Evolutionary conservation across 768 basidiomycete species (phyloP), one percentile per base, ranked within the genome.

Genomic region (Suillus subaureus): DNA sequence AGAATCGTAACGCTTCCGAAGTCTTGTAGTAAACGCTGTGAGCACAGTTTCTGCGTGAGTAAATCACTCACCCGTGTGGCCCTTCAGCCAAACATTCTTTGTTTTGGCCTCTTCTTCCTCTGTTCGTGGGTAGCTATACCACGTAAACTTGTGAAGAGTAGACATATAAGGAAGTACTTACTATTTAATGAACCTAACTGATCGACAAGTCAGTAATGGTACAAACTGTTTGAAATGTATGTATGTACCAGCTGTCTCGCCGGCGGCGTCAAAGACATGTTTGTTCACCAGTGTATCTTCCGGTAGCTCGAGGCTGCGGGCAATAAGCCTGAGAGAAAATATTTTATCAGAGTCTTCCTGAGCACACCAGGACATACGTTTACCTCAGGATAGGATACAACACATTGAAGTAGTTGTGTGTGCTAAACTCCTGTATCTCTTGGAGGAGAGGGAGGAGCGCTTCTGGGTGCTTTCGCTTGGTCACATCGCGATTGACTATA

Each of bases 111-210:
- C 86, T 15, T 87, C 85, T 31, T 83, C 84, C 43, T 77, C 70
- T 2, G 80, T 76, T 33, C 84, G 80, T 3, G 85, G 85, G 67
- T 84, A 84, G 71, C 86, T 87, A 60, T 3, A 26, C 57, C 6
- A 58, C 37, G 40, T 58, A 28, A 55, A 60, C 7, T 54, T 7
- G n/a, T 8, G 23, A 26, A 52, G 23, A 13, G 26, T 33, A 37
- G 12, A 51, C 23, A 51, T n/a, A 45, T 15, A 9, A 16, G 42
- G 18, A 61, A 35, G 51, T 2, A 69, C 84, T 15, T 35, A 86
- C 87, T 89, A 89, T 78, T 89, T 88, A 85, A 89, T 88, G 73
- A 85, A 88, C 56, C 88, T 80, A 7, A 84, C 88, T 89, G 64
- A 40, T 23, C 13, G 49, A 15, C 3, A 26, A 43, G 35, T 67